A percentile compares a stretch with the other conserved stretches of the same genome.
phyloP scores from a whole-genome alignment of 1,284 basidiomycete genomes.

The Thecaphora frezii region DNA sequence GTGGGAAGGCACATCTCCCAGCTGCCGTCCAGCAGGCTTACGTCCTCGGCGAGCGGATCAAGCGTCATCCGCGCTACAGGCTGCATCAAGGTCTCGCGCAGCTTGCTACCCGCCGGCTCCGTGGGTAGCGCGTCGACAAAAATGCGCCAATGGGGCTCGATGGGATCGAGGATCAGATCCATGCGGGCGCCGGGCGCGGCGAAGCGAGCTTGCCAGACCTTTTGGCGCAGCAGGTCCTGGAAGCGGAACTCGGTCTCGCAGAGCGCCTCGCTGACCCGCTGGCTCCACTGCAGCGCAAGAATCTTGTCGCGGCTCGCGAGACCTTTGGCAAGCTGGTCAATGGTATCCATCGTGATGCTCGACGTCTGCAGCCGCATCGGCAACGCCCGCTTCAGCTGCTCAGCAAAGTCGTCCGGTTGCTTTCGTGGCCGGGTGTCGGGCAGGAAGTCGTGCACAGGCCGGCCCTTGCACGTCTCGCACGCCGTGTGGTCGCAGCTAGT shows the following conservation, averaged over 20 bases:
- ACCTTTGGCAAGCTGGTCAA: slow-evolving; percentile 64
- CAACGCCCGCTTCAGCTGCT: slow-evolving; percentile 74
- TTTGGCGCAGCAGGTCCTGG: slow-evolving; percentile 65
- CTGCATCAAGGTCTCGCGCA: slow-evolving; percentile 72
- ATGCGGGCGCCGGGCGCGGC: slow-evolving; percentile 72
- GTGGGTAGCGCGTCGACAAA: slow-evolving; percentile 67
- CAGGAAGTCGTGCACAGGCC: slow-evolving; percentile 79
- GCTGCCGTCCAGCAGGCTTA: slow-evolving; percentile 67
- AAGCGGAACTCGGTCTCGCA: slow-evolving; percentile 57
- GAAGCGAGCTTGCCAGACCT: slow-evolving; percentile 81
- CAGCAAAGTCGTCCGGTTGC: slow-evolving; percentile 70
- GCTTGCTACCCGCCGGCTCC: slow-evolving; percentile 77
- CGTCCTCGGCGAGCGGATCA: slow-evolving; percentile 35
- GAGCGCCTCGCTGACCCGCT: slow-evolving; percentile 70
- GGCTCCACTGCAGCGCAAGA: slow-evolving; percentile 71
- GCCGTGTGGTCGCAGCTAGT: slow-evolving; percentile 75
- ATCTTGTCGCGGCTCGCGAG: slow-evolving; percentile 57
- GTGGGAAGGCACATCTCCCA: slow-evolving; percentile 84
- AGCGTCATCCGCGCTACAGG: slow-evolving; percentile 76
- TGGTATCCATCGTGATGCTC: slow-evolving; percentile 60
- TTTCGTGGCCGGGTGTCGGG: slow-evolving; percentile 62
- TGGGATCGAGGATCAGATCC: slow-evolving; percentile 75
- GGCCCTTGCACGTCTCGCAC: slow-evolving; percentile 82
- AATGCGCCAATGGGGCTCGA: slow-evolving; percentile 81
- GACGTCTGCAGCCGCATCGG: slow-evolving; percentile 74